phyloP scores from a whole-genome alignment of 257 asterid species.

The Solanum arcanum region DNA sequence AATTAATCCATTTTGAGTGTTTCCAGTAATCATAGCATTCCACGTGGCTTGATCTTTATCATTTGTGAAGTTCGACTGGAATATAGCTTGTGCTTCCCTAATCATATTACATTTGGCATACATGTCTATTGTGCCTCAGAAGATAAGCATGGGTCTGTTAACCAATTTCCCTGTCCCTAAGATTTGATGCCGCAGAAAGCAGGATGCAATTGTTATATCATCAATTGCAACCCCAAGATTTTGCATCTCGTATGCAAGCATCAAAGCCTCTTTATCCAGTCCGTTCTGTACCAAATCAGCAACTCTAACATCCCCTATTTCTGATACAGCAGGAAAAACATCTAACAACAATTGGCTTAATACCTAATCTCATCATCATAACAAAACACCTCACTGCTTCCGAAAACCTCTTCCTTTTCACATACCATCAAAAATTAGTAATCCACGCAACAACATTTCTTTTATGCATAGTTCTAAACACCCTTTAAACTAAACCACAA shows the following conservation, averaged over 20 bases:
- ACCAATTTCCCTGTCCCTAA: constrained; percentile 44
- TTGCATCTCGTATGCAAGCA: constrained; percentile 70
- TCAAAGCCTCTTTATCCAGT: constrained; percentile 49
- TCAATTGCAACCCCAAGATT: constrained; percentile 36
- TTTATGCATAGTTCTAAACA: constrained; percentile 52
- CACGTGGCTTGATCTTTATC: constrained; percentile 52
- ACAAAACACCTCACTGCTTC: constrained; percentile 45
- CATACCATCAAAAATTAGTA: constrained; percentile 52
- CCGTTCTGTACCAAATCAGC: constrained; percentile 54
- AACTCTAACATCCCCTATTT: constrained; percentile 22
- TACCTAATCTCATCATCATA: constrained; percentile 47
- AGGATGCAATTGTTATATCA: constrained; percentile 55
- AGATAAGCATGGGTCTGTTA: constrained; percentile 64
- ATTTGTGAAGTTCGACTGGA: constrained; percentile 13
- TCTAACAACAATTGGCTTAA: constrained; percentile 48
- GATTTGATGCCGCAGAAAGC: constrained; percentile 64
- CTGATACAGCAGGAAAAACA: constrained; percentile 41
- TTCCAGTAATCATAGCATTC: constrained; percentile 70
- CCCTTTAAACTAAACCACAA: constrained; percentile 38
- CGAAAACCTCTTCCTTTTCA: constrained; percentile 28
- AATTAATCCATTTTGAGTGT: constrained; percentile 44
- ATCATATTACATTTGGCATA: constrained; percentile 52
- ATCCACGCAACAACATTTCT: constrained; percentile 76
- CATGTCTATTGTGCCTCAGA: constrained; percentile 57
- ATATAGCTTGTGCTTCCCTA: constrained; percentile 37